Conservation (phyloP, 106 monocot genomes). For the Posidonia australis region DNA sequence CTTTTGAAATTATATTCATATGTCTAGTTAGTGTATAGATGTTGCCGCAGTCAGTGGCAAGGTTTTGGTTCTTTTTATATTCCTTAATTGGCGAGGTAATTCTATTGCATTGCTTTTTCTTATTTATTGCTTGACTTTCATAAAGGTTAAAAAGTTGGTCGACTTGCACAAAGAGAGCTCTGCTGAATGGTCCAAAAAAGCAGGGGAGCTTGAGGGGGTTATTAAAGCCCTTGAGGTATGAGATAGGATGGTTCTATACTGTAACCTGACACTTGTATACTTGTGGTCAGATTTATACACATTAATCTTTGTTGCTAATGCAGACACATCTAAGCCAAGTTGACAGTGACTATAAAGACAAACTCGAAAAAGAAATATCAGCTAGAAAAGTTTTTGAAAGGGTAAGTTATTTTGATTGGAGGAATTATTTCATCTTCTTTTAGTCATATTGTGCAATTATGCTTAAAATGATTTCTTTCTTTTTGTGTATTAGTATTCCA, state of each 20-base stretch:
- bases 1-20: too few relatives aligned
- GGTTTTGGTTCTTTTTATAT: not conserved
- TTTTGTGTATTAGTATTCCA: too few relatives aligned
- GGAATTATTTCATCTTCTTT: too few relatives aligned
- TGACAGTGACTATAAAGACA: slow-evolving; percentile 79
- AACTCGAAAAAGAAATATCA: slow-evolving; percentile 68
- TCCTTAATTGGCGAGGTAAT: not conserved
- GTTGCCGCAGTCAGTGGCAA: too few relatives aligned
- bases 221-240: slow-evolving; percentile 91
- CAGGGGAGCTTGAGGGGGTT: slow-evolving; percentile 92
- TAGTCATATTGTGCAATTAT: too few relatives aligned
- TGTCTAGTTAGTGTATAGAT: too few relatives aligned
- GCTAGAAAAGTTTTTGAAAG: slow-evolving; percentile 47
- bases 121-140: not conserved
- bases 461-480: too few relatives aligned
- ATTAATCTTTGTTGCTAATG: slow-evolving; percentile 6
- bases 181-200: slow-evolving; percentile 87
- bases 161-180: slow-evolving; percentile 91
- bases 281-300: not conserved
- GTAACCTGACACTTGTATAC: not conserved
- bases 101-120: not conserved
- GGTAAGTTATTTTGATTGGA: slow-evolving; percentile 21
- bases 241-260: not conserved
- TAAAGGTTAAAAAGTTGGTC: slow-evolving; percentile 73
- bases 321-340: slow-evolving; percentile 80